phyloP scores from a whole-genome alignment of 306 rosid genomes.

The Cyamopsis tetragonoloba region DNA sequence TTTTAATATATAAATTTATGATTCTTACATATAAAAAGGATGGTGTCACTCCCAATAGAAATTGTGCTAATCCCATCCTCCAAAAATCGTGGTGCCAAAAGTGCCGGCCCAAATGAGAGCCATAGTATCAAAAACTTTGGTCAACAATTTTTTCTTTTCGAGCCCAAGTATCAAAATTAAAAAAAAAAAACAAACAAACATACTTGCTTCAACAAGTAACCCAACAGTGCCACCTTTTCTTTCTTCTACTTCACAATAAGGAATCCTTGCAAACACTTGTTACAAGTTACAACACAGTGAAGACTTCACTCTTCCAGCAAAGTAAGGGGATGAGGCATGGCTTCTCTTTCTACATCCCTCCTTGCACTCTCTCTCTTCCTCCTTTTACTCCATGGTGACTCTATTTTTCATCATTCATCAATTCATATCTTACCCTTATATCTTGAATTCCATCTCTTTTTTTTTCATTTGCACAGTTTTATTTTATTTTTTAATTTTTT shows the following conservation, averaged over 20 bases:
- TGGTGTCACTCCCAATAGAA: too few relatives aligned
- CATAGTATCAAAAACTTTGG: too few relatives aligned
- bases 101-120: too few relatives aligned
- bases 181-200: too few relatives aligned
- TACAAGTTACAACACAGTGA: too few relatives aligned
- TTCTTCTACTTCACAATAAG: neutral
- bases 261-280: neutral
- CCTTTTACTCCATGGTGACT: constrained; percentile 34
- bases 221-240: neutral
- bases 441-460: neutral
- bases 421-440: too few relatives aligned
- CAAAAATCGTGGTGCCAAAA: too few relatives aligned
- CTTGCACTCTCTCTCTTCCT: constrained; percentile 22
- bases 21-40: too few relatives aligned
- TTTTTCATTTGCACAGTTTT: neutral
- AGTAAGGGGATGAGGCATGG: constrained; percentile 12
- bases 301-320: neutral
- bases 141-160: too few relatives aligned
- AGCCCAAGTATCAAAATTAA: too few relatives aligned
- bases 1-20: too few relatives aligned
- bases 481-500: neutral
- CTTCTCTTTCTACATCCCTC: constrained; percentile 9
- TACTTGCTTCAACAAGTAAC: neutral
- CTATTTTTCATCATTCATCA: neutral
- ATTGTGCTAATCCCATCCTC: too few relatives aligned